Conservation (phyloP, 2,329 filamentous ascomycete species). For the Aspergillus sergii region DNA sequence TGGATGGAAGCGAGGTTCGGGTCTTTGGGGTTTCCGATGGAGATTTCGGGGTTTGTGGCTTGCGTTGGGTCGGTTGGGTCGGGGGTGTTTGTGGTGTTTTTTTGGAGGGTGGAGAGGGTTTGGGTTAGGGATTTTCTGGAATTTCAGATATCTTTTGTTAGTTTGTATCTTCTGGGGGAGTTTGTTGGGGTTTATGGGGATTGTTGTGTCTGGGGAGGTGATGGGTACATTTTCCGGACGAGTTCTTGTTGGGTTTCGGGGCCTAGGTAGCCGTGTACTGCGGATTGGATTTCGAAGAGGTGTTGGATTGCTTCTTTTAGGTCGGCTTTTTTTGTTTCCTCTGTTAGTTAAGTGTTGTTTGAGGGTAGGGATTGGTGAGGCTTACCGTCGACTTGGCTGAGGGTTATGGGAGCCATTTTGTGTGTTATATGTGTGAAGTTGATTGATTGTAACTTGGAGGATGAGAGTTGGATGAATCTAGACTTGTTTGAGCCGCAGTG, state of each 20-base stretch:
- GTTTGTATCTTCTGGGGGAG: too few relatives aligned
- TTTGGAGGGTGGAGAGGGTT: conserved; percentile 56
- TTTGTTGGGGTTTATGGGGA: too few relatives aligned
- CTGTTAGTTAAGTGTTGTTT: background rate
- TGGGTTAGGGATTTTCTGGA: conserved; percentile 54
- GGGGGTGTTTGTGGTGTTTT: conserved; percentile 34
- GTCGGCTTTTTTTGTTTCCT: conserved; percentile 44
- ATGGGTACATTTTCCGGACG: conserved; percentile 58
- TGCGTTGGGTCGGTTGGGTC: background rate
- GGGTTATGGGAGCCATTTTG: conserved; percentile 39
- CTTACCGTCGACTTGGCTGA: conserved; percentile 40
- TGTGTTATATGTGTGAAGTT: too few relatives aligned
- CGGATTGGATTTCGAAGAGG: conserved; percentile 63
- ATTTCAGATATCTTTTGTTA: too few relatives aligned
- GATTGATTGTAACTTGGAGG: background rate
- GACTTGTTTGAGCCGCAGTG: background rate
- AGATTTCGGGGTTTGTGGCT: conserved; percentile 9
- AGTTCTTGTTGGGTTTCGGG: conserved; percentile 59
- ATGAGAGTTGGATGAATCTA: background rate
- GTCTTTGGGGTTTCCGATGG: conserved; percentile 1
- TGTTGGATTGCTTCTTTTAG: conserved; percentile 64
- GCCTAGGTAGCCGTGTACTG: conserved; percentile 62
- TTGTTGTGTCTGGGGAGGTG: too few relatives aligned
- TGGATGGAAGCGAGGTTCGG: conserved; percentile 37
- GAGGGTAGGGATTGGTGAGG: background rate